Base-by-base conservation (phyloP, 192 early-diverging fungal genomes). In the Mortierella antarctica region DNA sequence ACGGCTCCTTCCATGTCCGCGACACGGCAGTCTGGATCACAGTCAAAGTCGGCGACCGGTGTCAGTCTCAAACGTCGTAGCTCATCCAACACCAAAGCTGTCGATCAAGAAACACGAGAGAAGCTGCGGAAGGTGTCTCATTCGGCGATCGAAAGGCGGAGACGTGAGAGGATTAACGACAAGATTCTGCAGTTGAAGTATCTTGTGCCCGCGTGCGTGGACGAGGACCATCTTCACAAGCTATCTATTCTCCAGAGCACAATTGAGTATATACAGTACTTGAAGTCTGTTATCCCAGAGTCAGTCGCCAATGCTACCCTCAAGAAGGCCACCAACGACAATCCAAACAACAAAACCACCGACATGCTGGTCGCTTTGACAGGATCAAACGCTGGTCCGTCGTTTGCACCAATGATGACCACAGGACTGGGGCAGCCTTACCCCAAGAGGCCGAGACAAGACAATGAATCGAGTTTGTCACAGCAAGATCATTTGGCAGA, bases 81-180 rank as follows among this genome's bases (percentile, higher is more conserved):
- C 0, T 67, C 74, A 2, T 73, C 82, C 2, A 58, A 45, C n/a
- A 52, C 71, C 23, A 76, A 73, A 13, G 74, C 65, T 10, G 83
- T 84, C 10, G 87, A 88, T 9, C 85, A 88, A 68, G 82, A 78
- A 20, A 74, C 82, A 13, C 88, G 91, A 45, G 93, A 95, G 63
- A 75, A 84, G 71, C 88, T 90, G 65, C 88, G 96, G 18, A 95
- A 95, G 65, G 88, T 91, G 13, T 92, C 93, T 7, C 96, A 97
- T 63, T 94, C 93, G 12, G 91, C 90, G 0, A 96, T 95, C 65
- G 96, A 97, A 78, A 87, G 94, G 7, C 83, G 91, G 50, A 89
- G 95, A 57, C 91, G 96, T 39, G 94, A 96, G 66, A 86, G 92
- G 44, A 97, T 93, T 66, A 97, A 97, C 74, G 90, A 91, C 62